Conservation (phyloP, 495 filamentous ascomycete genomes). For the Neurospora tetrasperma region DNA sequence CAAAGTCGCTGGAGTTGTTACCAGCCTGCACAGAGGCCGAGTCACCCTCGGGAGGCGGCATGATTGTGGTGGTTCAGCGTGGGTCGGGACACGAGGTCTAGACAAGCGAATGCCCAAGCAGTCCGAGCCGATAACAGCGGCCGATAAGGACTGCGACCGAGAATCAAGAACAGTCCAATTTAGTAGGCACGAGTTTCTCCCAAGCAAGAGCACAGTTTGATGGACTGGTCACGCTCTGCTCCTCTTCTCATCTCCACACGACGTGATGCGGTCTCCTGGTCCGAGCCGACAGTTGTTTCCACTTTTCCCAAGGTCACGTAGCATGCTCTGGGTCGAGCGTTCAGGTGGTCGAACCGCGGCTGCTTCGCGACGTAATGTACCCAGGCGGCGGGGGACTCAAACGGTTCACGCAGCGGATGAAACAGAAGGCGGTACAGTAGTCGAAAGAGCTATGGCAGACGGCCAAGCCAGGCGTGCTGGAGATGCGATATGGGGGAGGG, state of each 20-base stretch:
- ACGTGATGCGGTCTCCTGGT: neutral
- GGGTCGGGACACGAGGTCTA: neutral
- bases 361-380: constrained; percentile 7
- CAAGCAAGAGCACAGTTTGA: constrained; percentile 1
- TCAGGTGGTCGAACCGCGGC: neutral
- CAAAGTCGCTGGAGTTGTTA: constrained; percentile 42
- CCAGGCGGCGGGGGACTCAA: constrained; percentile 1
- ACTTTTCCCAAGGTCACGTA: neutral
- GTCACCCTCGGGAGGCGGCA: constrained; percentile 34
- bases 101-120: neutral
- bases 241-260: constrained; percentile 3
- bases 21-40: constrained; percentile 29
- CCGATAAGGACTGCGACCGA: neutral
- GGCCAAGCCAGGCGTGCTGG: neutral
- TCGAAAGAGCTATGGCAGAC: neutral
- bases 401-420: neutral
- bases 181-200: neutral
- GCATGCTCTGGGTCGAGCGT: constrained; percentile 2
- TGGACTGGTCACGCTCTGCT: constrained; percentile 1
- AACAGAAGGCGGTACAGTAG: neutral
- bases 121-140: neutral
- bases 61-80: constrained; percentile 15
- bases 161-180: neutral
- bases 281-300: neutral
- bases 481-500: neutral